Base-by-base conservation (phyloP, 805 yeast species). In the Nakazawaea ishiwadae region DNA sequence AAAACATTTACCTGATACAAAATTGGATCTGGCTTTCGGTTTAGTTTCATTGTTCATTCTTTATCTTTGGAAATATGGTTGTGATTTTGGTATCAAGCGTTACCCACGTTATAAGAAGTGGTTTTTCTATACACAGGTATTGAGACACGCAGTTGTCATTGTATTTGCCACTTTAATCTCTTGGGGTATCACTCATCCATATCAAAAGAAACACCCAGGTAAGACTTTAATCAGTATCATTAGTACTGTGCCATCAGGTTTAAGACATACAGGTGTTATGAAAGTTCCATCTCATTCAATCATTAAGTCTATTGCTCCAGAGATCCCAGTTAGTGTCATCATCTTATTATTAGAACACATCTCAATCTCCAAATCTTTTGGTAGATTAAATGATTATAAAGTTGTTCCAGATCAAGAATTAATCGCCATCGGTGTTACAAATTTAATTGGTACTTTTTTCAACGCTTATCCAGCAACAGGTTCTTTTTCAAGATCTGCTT, bases 391-490 rank as follows among this genome's bases (percentile, higher is more conserved):
- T 58, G 96, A 87, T 59, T 90, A 90, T 65, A 87, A 86, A 53
- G 82, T 90, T 53, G 76, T 81, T 45, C 96, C 97, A 37, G 91
- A 90, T 64, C 97, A 90, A 69, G 97, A 90, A 62, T 74, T 90
- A 42, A 75, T 90, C 55, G 96, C 97, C 31, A 90, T 90, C 62
- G 97, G 97, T 55, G 85, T 84, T 35, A 83, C 93, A 40, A 90
- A 90, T 64, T 71, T 90, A 59, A 71, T 90, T 51, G 96, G 96
- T 51, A 87, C 96, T 16, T 87, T 89, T 58, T 90, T 90, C 75
- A 74, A 78, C 55, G 96, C 97, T 6, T 90, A 90, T 60, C 97
- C 97, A 7, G 89, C 96, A 6, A 90, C 97, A 4, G 97, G 97
- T 35, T 90, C 97, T 1, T 90, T 90, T 62, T 85, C 95, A 15